phyloP scores from a whole-genome alignment of 2,329 filamentous ascomycete species.

The Ceratocystis papillata region DNA sequence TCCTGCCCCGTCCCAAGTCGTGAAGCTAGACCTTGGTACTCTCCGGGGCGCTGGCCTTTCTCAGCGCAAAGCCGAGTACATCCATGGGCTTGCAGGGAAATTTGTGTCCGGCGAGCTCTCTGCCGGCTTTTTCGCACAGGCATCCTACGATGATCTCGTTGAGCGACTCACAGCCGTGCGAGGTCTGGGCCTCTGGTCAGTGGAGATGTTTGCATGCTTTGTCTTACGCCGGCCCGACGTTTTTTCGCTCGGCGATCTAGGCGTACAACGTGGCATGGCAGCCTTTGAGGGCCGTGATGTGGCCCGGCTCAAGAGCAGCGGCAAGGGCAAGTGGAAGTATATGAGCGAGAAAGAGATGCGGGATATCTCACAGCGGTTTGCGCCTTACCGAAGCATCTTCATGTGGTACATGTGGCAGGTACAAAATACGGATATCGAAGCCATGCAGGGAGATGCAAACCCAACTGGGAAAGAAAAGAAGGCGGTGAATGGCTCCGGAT shows the following conservation, averaged over 20 bases:
- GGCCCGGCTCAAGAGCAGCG: constrained; percentile 63
- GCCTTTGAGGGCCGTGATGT: constrained; percentile 75
- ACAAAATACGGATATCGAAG: constrained; percentile 63
- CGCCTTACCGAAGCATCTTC: constrained; percentile 79
- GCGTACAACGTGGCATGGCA: constrained; percentile 90
- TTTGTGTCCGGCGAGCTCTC: constrained; percentile 66
- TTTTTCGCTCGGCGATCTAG: constrained; percentile 82
- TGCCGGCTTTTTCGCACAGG: constrained; percentile 59
- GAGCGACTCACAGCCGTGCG: constrained; percentile 73
- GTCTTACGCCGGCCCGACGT: constrained; percentile 90
- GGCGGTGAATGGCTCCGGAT: constrained; percentile 24
- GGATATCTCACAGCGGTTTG: constrained; percentile 66
- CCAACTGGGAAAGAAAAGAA: neutral
- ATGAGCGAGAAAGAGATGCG: constrained; percentile 91
- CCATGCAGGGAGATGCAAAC: constrained; percentile 36
- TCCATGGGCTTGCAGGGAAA: constrained; percentile 72
- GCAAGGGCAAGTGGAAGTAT: constrained; percentile 87
- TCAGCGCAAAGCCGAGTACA: constrained; percentile 91
- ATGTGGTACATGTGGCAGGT: constrained; percentile 99
- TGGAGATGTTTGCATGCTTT: constrained; percentile 98
- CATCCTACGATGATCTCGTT: constrained; percentile 76
- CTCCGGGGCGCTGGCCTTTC: constrained; percentile 81
- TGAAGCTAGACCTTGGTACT: constrained; percentile 48
- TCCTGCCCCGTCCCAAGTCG: constrained; percentile 65
- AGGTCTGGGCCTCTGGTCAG: constrained; percentile 79